Evolutionary conservation across 345 rosid genomes (phyloP).

Genomic region (Sisymbrium altissimum): DNA sequence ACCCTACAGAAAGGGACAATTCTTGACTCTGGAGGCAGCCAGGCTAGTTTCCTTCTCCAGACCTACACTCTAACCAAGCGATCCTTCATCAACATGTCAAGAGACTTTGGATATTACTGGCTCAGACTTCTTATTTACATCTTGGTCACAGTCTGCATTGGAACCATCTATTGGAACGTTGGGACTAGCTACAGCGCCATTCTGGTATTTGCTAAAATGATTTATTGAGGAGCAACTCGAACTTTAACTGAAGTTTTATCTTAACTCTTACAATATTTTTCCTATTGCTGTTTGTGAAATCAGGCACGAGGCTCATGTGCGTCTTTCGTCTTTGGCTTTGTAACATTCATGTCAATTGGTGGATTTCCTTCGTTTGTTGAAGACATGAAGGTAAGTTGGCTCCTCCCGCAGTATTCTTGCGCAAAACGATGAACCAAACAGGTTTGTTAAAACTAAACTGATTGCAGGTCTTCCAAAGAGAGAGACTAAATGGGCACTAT

Average conservation of each 20-base stretch:
- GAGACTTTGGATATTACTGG: constrained; percentile 98
- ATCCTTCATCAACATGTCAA: constrained; percentile 86
- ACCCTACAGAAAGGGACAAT: constrained; percentile 77
- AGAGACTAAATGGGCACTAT: constrained; percentile 91
- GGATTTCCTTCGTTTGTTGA: constrained; percentile 95
- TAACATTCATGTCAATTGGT: constrained; percentile 95
- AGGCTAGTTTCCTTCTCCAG: constrained; percentile 92
- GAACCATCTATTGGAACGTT: constrained; percentile 80
- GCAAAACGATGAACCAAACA: neutral
- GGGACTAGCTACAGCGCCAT: constrained; percentile 85
- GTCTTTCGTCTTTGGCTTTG: constrained; percentile 90
- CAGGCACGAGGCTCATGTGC: constrained; percentile 96
- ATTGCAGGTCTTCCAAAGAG: constrained; percentile 90
- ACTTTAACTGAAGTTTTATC: neutral
- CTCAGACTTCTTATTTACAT: constrained; percentile 81
- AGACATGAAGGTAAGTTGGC: constrained; percentile 77
- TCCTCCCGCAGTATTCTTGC: neutral
- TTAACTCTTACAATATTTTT: neutral
- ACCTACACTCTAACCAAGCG: constrained; percentile 77
- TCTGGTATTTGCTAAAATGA: constrained; percentile 48
- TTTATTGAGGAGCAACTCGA: neutral
- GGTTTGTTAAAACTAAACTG: constrained; percentile 3
- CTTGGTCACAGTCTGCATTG: constrained; percentile 80
- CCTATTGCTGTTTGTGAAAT: constrained; percentile 6
- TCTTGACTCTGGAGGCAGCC: constrained; percentile 90